A percentile compares a stretch with the other conserved stretches of the same genome.
Evolutionary conservation across 2,329 filamentous ascomycete species (phyloP).

Genomic region (Polytolypa hystricis): DNA sequence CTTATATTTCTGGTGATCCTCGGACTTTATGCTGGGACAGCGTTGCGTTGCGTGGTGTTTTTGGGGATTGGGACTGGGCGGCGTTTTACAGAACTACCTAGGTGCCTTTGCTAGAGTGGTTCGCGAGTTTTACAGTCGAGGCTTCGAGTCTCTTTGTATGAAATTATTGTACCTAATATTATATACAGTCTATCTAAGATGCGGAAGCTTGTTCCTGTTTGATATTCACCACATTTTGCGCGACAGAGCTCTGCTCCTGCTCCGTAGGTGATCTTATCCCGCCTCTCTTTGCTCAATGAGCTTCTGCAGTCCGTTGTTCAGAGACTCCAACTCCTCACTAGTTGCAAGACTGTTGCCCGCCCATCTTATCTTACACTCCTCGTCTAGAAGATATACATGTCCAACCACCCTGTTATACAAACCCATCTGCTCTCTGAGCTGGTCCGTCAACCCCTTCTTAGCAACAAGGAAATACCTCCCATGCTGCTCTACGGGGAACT

Average conservation of each 20-base stretch:
- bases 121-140: no score
- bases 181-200: no score
- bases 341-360: conserved; percentile 57
- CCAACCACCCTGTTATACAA: conserved; percentile 84
- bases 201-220: no score
- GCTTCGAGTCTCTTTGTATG: no score
- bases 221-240: no score
- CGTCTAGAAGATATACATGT: conserved; percentile 84
- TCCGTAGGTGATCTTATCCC: no score
- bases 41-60: background rate
- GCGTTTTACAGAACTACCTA: background rate
- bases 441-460: conserved; percentile 45
- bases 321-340: conserved; percentile 28
- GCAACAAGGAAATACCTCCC: conserved; percentile 49
- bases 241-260: no score
- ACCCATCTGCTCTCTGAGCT: conserved; percentile 49
- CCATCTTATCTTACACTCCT: conserved; percentile 84
- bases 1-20: conserved; percentile 58
- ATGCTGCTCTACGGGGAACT: conserved; percentile 41
- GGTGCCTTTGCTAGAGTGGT: no score
- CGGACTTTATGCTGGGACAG: background rate
- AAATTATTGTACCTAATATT: no score
- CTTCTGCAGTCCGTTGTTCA: conserved; percentile 32
- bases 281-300: conserved; percentile 30
- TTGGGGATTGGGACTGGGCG: background rate